These are phyloP conservation scores for Penicillium fuscoglaucum DNA, from an alignment of 2,329 filamentous ascomycete species.

Conservation along the genomic window DNA sequence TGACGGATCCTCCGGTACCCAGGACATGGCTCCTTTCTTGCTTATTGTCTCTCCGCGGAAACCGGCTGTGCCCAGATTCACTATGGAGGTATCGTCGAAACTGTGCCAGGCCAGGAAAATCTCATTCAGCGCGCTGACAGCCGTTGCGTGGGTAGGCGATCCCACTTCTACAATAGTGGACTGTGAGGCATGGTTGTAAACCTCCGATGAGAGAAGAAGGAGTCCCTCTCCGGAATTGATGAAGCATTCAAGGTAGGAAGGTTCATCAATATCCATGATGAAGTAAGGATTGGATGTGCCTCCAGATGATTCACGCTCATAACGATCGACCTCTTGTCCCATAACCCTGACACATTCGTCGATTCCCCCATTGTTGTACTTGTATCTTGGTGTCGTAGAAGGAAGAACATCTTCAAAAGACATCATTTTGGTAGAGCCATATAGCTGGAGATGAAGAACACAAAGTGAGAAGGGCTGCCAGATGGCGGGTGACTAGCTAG, in stretches of 20 bases:
- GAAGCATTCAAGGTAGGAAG: slow-evolving; percentile 13
- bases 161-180: slow-evolving; percentile 2
- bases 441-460: too few species aligned
- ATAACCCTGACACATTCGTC: not conserved
- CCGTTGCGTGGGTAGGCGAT: not conserved
- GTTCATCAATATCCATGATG: slow-evolving; percentile 10
- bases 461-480: not conserved
- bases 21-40: slow-evolving; percentile 8
- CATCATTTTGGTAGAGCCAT: too few species aligned
- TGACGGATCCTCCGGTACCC: not conserved
- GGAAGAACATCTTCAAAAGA: too few species aligned
- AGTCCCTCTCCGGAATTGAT: not conserved
- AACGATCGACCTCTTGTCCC: not conserved
- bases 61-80: not conserved
- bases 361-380: not conserved
- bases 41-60: not conserved
- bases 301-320: not conserved
- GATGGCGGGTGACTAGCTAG: not conserved
- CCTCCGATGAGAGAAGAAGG: slow-evolving; percentile 5
- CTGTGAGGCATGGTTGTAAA: slow-evolving; percentile 7
- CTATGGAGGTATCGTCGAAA: not conserved
- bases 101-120: slow-evolving; percentile 7
- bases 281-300: not conserved
- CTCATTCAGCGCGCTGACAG: not conserved
- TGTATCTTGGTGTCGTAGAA: not conserved